Conservation (phyloP, 108 stramenopile species). For the Pseudonitzschia delicatissima region DNA sequence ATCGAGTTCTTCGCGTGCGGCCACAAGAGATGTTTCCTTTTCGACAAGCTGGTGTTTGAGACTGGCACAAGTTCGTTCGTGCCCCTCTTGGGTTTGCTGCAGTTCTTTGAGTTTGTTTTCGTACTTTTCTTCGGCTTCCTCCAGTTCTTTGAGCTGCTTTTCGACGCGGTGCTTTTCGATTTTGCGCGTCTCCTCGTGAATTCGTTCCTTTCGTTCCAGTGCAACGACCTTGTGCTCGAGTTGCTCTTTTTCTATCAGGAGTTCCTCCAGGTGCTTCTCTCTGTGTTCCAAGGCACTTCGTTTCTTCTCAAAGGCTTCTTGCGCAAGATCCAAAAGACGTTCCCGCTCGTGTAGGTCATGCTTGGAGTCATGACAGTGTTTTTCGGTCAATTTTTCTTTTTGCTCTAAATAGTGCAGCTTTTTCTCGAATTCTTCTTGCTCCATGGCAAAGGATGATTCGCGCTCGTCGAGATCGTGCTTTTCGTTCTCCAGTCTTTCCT, state of each 20-base stretch:
- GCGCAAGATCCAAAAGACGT: background rate
- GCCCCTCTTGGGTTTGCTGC: no score
- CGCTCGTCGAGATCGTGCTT: background rate
- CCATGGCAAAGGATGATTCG: background rate
- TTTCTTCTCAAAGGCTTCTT: conserved; percentile 25
- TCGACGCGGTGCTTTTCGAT: conserved; percentile 14
- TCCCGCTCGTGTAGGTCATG: background rate
- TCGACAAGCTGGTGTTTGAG: conserved; percentile 4
- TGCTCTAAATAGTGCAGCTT: conserved; percentile 7
- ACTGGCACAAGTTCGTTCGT: no score
- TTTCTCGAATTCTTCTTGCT: conserved; percentile 6
- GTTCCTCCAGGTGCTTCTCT: conserved; percentile 5
- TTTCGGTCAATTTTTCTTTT: background rate
- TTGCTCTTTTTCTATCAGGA: conserved; percentile 26
- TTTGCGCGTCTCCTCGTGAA: conserved; percentile 20
- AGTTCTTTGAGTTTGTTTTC: no score
- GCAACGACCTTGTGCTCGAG: conserved; percentile 15
- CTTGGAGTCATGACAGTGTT: background rate
- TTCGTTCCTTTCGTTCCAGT: conserved; percentile 29
- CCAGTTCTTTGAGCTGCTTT: background rate
- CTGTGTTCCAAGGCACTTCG: conserved; percentile 21
- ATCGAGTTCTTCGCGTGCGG: conserved; percentile 4
- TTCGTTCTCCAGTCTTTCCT: background rate
- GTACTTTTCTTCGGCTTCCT: background rate
- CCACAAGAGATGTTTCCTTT: background rate